phyloP scores from a whole-genome alignment of 1,139 yeast species.

The Saccharomyces hybrid region DNA sequence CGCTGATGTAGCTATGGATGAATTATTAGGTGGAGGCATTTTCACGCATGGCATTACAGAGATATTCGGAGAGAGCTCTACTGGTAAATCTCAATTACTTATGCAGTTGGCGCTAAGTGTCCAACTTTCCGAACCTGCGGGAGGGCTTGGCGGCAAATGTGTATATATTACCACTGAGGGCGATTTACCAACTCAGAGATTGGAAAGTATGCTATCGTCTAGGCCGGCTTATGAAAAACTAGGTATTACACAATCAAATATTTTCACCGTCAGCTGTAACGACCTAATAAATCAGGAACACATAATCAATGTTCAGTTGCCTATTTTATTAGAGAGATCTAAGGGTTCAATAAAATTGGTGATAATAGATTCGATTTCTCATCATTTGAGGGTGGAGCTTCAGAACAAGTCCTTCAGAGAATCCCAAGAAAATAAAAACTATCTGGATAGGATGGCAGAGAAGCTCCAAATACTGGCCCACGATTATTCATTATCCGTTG shows the following conservation, averaged over 20 bases:
- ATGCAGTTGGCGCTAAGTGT: constrained; percentile 55
- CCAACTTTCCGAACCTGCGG: constrained; percentile 40
- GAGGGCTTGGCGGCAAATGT: constrained; percentile 43
- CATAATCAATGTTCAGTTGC: constrained; percentile 62
- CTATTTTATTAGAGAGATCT: constrained; percentile 42
- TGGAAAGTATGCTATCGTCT: constrained; percentile 34
- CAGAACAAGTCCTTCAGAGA: constrained; percentile 33
- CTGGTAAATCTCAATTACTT: constrained; percentile 75
- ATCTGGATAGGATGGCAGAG: constrained; percentile 40
- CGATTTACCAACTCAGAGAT: constrained; percentile 55
- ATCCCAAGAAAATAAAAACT: constrained; percentile 37
- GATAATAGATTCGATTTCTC: constrained; percentile 78
- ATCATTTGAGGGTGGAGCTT: constrained; percentile 67
- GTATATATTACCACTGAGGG: constrained; percentile 75
- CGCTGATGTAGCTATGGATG: constrained; percentile 54
- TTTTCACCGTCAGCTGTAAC: constrained; percentile 56
- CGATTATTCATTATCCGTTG: constrained; percentile 48
- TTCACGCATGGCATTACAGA: constrained; percentile 64
- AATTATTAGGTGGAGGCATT: constrained; percentile 58
- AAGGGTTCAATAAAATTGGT: constrained; percentile 42
- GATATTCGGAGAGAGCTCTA: constrained; percentile 73
- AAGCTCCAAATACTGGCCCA: constrained; percentile 46
- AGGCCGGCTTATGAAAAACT: constrained; percentile 25
- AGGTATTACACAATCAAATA: constrained; percentile 39
- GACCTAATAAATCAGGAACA: constrained; percentile 72